phyloP scores from a whole-genome alignment of 805 yeast genomes.

The Clavispora asparagi region DNA sequence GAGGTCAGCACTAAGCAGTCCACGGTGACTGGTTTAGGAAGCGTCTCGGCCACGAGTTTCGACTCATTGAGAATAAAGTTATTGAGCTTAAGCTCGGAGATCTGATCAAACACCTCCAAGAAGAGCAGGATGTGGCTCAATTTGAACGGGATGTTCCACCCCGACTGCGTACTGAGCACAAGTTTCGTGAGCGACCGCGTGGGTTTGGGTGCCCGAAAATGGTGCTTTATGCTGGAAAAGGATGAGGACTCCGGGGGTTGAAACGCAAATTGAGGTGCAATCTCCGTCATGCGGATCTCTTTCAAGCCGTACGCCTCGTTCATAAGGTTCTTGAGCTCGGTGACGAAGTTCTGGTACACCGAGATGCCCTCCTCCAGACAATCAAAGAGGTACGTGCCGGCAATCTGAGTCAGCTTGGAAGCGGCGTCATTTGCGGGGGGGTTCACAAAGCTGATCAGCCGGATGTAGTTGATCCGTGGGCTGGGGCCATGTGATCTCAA shows the following conservation, averaged over 20 bases:
- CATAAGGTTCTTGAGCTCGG: slow-evolving; percentile 27
- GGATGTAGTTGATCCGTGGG: slow-evolving; percentile 27
- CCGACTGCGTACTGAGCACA: slow-evolving; percentile 38
- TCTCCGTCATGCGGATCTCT: slow-evolving; percentile 36
- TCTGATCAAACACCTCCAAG: slow-evolving; percentile 32
- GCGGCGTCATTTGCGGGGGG: slow-evolving; percentile 27
- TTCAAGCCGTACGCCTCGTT: slow-evolving; percentile 44
- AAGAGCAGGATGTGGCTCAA: slow-evolving; percentile 41
- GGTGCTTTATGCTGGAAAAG: slow-evolving; percentile 5
- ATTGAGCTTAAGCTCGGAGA: slow-evolving; percentile 39
- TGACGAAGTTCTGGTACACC: slow-evolving; percentile 22
- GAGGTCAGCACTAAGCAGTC: slow-evolving; percentile 10
- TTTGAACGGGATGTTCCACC: slow-evolving; percentile 51
- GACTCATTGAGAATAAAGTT: slow-evolving; percentile 46
- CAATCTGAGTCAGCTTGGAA: slow-evolving; percentile 24
- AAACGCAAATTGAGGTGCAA: slow-evolving; percentile 48
- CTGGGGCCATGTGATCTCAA: slow-evolving; percentile 23
- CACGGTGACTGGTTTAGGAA: slow-evolving; percentile 2
- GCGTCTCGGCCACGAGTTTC: slow-evolving; percentile 12
- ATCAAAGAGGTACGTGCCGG: slow-evolving; percentile 34
- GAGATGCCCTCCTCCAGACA: slow-evolving; percentile 11
- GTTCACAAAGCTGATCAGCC: slow-evolving; percentile 23
- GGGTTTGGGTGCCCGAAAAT: slow-evolving; percentile 14
- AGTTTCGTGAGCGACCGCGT: slow-evolving; percentile 26
- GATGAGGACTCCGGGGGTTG: slow-evolving; percentile 8